These are phyloP conservation scores for Brassica cretica DNA, from an alignment of 345 rosid species.

Conservation along the genomic window DNA sequence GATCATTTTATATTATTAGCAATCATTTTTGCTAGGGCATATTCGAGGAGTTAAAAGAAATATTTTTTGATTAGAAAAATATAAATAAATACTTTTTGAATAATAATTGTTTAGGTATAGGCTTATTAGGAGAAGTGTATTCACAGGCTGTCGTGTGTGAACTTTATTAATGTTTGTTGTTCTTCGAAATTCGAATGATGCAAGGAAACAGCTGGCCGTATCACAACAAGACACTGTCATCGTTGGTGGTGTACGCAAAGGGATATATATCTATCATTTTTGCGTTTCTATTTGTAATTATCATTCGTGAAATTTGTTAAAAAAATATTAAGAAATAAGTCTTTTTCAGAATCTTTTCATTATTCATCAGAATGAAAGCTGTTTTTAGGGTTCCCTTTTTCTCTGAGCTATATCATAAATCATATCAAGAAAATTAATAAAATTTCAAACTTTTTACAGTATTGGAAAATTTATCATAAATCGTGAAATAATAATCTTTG, in stretches of 20 bases:
- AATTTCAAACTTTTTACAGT: not conserved
- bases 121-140: constrained; percentile 38
- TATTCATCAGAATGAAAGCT: not conserved
- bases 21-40: constrained; percentile 30
- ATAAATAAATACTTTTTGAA: not conserved
- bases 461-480: not conserved
- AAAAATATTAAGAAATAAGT: not conserved
- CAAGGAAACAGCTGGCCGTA: constrained; percentile 37
- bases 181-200: constrained; percentile 37
- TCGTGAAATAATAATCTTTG: not conserved
- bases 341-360: constrained; percentile 4
- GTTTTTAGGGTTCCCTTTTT: not conserved
- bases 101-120: constrained; percentile 28
- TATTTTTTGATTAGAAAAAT: not conserved
- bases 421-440: not conserved
- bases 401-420: not conserved
- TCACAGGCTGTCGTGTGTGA: constrained; percentile 42
- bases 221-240: constrained; percentile 37
- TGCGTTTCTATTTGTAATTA: constrained; percentile 21
- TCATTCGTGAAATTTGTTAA: not conserved
- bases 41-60: constrained; percentile 27
- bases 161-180: constrained; percentile 12
- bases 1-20: constrained; percentile 14
- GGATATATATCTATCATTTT: constrained; percentile 13
- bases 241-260: constrained; percentile 31